Evolutionary conservation across 495 filamentous ascomycete genomes (phyloP), one percentile per base, ranked within the genome.

Genomic region (Evernia prunastri): DNA sequence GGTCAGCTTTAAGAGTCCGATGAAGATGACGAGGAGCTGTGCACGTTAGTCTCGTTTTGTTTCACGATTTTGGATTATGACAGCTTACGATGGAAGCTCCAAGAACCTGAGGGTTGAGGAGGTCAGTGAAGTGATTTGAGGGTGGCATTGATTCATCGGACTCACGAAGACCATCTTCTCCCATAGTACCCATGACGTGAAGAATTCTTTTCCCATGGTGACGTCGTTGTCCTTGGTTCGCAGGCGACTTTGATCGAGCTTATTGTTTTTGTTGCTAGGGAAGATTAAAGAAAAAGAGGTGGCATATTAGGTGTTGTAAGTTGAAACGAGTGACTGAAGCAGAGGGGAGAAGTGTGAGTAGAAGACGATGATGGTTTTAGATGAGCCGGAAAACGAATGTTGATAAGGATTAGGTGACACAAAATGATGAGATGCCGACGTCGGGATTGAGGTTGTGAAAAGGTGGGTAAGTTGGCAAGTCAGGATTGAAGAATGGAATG

Each of bases 141-240:
- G 43, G 45, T 36, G 57, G 47, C 17, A 11, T 61, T 18, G 23
- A 61, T 40, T n/a, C 29, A 8, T 53, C 12, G 47, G 45, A 63
- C 90, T 76, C 79, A 97, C 93, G 76, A 96, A 87, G 66, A 83
- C 87, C 85, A 96, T 82, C 81, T 96, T 88, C 81, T 95, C 84
- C 93, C 93, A 97, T 70, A 94, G 75, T 66, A 81, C 72, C 92
- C 92, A 96, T 43, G 76, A 80, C 45, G 77, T 70, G 78, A 93
- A 96, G 77, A 97, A 96, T 42, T 70, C 71, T 49, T 49, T 49
- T 43, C 56, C 42, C 63, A 70, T 70, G 17, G 20, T 60, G 39
- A 23, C n/a, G 31, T 54, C 18, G 17, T 43, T 17, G 17, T 36
- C 35, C 49, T 23, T 43, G 10, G 36, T 57, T 33, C 3, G 36